phyloP scores from a whole-genome alignment of 2,329 filamentous ascomycete species.

The Chaetomiaceae sp. region DNA sequence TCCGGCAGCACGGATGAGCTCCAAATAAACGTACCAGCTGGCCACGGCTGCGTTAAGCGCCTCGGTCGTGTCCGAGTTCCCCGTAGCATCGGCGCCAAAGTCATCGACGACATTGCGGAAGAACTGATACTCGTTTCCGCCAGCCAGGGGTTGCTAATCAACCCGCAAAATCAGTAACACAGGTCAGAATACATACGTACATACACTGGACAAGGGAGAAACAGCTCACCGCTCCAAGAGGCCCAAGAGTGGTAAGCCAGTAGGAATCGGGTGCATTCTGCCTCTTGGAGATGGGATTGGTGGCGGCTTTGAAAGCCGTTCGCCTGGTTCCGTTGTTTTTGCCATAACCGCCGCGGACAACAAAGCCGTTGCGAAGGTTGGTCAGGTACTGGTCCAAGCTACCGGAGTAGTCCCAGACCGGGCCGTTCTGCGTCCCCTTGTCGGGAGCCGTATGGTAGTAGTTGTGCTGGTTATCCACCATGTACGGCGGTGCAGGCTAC shows the following conservation, averaged over 20 bases:
- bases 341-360: not conserved
- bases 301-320: not conserved
- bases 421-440: conserved; percentile 7
- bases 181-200: too few relatives aligned
- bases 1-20: too few relatives aligned
- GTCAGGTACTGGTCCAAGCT: conserved; percentile 10
- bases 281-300: not conserved
- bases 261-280: not conserved
- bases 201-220: too few relatives aligned
- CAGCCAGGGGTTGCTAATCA: not conserved
- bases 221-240: not conserved
- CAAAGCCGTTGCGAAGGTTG: not conserved
- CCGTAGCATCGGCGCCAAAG: conserved; percentile 35
- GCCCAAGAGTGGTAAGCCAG: not conserved
- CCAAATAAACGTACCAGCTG: too few relatives aligned
- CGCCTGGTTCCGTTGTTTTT: not conserved
- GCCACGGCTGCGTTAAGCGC: conserved; percentile 30
- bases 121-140: conserved; percentile 19
- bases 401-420: conserved; percentile 8
- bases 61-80: conserved; percentile 25
- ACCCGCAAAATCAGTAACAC: not conserved
- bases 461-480: conserved; percentile 18
- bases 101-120: conserved; percentile 39
- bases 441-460: conserved; percentile 6
- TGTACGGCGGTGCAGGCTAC: conserved; percentile 32